phyloP scores from a whole-genome alignment of 257 asterid genomes.

The Lithospermum erythrorhizon region DNA sequence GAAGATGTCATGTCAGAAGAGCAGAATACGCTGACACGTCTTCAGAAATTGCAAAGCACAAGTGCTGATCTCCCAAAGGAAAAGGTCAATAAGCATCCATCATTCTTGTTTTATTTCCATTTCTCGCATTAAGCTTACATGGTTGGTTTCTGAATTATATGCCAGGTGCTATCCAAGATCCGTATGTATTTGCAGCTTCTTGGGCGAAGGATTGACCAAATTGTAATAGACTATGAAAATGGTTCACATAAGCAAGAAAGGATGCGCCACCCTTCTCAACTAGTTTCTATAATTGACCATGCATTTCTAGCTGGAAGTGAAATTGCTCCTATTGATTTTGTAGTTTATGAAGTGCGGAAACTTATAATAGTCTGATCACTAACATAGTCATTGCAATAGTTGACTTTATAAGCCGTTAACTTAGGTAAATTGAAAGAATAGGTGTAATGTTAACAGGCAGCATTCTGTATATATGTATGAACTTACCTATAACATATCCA shows the following conservation, averaged over 20 bases:
- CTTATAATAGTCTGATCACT: background rate
- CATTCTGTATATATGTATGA: background rate
- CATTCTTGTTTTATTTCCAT: slow-evolving; percentile 7
- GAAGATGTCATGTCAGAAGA: slow-evolving; percentile 85
- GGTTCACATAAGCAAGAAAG: slow-evolving; percentile 84
- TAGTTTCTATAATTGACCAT: background rate
- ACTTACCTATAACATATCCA: background rate
- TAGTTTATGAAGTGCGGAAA: background rate
- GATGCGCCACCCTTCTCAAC: slow-evolving; percentile 22
- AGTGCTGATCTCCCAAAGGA: slow-evolving; percentile 93
- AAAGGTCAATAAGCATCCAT: slow-evolving; percentile 33
- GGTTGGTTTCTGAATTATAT: slow-evolving; percentile 10
- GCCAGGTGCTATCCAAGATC: slow-evolving; percentile 78
- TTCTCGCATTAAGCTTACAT: slow-evolving; percentile 7
- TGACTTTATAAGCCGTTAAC: background rate
- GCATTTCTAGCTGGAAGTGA: background rate
- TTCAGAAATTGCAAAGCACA: slow-evolving; percentile 72
- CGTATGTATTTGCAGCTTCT: slow-evolving; percentile 89
- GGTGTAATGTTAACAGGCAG: background rate
- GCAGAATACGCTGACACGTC: slow-evolving; percentile 77
- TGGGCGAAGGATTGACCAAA: slow-evolving; percentile 85
- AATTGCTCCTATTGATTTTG: background rate
- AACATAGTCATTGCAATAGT: background rate
- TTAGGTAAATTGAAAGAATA: no score
- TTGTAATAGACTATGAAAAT: slow-evolving; percentile 57